Evolutionary conservation across 305 asterid species (phyloP), one percentile per base, ranked within the genome.

Genomic region (Stenogyne calaminthoides): DNA sequence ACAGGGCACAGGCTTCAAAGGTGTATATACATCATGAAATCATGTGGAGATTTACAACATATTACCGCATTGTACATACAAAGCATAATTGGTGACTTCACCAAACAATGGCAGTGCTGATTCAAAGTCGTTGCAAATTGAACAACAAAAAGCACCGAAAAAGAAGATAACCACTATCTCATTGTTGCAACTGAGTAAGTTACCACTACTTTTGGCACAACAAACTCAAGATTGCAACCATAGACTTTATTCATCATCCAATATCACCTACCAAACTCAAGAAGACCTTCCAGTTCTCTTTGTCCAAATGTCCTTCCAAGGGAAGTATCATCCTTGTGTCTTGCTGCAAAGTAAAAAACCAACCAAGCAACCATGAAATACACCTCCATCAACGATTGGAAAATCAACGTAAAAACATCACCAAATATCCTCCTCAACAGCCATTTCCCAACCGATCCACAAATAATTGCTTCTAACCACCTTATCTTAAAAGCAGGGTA

Each of bases 311-410:
- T 77, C 78, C 89, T 83, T 67, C 97, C 95, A 49, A 77, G 80
- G 22, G 82, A 77, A 46, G 88, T 39, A 44, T 91, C 96, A 73
- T 87, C 93, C 64, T 84, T 88, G 34, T 84, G 86, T 83, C 87
- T 89, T 57, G 96, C 90, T 7, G 96, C 95, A 74, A 91, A 86
- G 83, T 91, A 91, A 82, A 88, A 89, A 11, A 88, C 73, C 67
- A 93, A 76, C 98, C 98, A 93, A 22, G 88, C 96, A 49, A 87
- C 87, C 90, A 86, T 84, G 79, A 91, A 93, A 76, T 84, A 92
- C 40, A 91, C 96, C 85, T 93, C 98, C 96, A 93, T 83, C 61
- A 83, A 78, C 1, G 96, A 91, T 77, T 87, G 97, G 70, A 91
- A 81, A 37, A 83, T 79, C 83, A 84, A 68, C 9, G 90, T 78